Conservation (phyloP, 176 grass and related monocot species). For the Triticum turgidum region DNA sequence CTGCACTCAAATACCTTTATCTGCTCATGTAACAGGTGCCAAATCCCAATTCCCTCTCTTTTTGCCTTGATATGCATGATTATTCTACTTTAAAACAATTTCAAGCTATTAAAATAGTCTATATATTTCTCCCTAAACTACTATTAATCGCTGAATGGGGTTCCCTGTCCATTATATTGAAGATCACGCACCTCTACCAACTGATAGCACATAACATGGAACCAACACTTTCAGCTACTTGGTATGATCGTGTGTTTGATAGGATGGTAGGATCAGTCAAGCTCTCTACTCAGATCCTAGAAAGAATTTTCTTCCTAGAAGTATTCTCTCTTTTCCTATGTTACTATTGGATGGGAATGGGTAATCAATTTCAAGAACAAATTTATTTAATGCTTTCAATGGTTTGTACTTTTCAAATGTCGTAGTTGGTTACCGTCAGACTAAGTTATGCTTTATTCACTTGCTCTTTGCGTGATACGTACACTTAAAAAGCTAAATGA, state of each 20-base stretch:
- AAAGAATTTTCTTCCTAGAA: neutral
- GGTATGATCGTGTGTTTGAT: neutral
- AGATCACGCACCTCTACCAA: neutral
- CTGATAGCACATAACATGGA: neutral
- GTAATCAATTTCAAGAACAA: neutral
- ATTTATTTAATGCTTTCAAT: neutral
- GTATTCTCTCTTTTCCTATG: neutral
- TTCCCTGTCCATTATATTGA: neutral
- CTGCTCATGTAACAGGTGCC: neutral
- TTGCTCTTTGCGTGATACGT: too few relatives aligned
- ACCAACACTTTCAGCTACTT: neutral
- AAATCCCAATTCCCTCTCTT: neutral
- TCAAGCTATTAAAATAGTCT: neutral
- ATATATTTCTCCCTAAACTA: too few relatives aligned
- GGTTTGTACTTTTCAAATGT: neutral
- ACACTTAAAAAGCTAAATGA: neutral
- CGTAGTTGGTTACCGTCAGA: neutral
- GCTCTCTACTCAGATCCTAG: neutral
- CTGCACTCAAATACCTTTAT: neutral
- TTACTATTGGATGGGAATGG: neutral
- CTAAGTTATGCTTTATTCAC: too few relatives aligned
- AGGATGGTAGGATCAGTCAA: neutral
- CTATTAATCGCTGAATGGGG: neutral
- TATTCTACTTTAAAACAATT: neutral
- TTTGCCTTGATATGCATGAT: neutral